Evolutionary conservation across 2,329 filamentous ascomycete species (phyloP), one percentile per base, ranked within the genome.

Genomic region (Ophiostoma fasciatum): DNA sequence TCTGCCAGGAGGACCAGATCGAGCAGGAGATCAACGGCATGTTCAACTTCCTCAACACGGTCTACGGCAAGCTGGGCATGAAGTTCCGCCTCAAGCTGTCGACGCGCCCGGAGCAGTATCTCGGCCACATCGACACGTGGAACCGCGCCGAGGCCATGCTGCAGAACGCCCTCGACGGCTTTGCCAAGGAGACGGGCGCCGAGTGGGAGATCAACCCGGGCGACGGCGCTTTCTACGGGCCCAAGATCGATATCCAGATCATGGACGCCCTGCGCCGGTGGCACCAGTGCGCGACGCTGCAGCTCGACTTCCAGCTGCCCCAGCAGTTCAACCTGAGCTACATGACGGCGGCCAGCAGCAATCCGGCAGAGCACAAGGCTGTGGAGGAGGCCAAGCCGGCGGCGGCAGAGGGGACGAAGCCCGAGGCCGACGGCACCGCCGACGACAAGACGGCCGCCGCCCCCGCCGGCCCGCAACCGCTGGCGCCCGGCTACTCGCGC

Each of bases 231-330:
- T 93, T 93, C 51, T 93, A 93, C 49, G 84, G 85, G 0, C 84
- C 85, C 22, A 93, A 93, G 59, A 93, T 93, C 45, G 84, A 93
- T 50, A 81, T 93, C 52, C 92, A 83, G 42, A 87, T 98, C 51
- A 78, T 77, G 35, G 88, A 94, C 58, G 83, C 83, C 31, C 65
- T 94, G 46, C 75, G 76, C 58, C 74, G 87, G 41, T 82, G 77
- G 63, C 82, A 44, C 44, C 44, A 93, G 59, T 92, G 83, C 51
- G 84, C 88, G 48, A 96, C 88, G 11, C 93, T 96, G 47, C 88
- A 96, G 61, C 73, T 93, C 37, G 84, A 93, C 55, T 93, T 92
- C 63, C 81, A 94, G 53, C 44, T 46, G 38, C 44, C 44, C 19
- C 42, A 45, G 42, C 42, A 42, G 33, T 46, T 46, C 27, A 43